Conservation (phyloP, 805 yeast genomes). For the Wickerhamomyces queroliae region DNA sequence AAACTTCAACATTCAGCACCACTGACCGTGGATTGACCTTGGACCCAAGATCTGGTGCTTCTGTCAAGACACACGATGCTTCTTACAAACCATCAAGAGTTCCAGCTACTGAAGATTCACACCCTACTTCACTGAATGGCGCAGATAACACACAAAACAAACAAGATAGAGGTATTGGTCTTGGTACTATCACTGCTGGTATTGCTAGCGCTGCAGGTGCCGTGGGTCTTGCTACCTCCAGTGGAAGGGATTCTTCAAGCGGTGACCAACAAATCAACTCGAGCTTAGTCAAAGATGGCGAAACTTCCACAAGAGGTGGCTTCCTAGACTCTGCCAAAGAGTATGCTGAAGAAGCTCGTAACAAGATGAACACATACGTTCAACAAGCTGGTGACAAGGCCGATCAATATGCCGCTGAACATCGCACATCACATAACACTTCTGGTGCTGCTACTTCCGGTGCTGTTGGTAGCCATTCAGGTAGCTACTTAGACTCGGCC, state of each 20-base stretch:
- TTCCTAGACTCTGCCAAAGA: conserved; percentile 5
- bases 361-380: conserved; percentile 7
- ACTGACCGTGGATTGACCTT: not conserved
- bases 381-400: conserved; percentile 13
- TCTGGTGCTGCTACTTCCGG: no score
- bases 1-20: no score
- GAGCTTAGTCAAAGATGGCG: not conserved
- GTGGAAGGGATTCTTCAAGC: not conserved
- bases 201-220: not conserved
- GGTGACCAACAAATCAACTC: not conserved
- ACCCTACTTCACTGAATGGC: not conserved
- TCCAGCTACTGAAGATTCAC: conserved; percentile 1
- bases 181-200: not conserved
- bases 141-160: not conserved
- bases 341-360: conserved; percentile 4
- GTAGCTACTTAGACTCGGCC: conserved; percentile 4
- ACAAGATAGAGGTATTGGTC: not conserved
- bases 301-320: no score
- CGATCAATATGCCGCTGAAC: conserved; percentile 13
- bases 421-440: no score
- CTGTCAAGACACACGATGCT: not conserved
- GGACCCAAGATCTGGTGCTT: not conserved
- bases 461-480: no score
- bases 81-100: not conserved
- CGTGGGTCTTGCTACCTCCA: not conserved